A percentile compares a stretch with the other conserved stretches of the same genome.
phyloP scores from a whole-genome alignment of 2,329 filamentous ascomycete genomes.

The Epichloe sp. region DNA sequence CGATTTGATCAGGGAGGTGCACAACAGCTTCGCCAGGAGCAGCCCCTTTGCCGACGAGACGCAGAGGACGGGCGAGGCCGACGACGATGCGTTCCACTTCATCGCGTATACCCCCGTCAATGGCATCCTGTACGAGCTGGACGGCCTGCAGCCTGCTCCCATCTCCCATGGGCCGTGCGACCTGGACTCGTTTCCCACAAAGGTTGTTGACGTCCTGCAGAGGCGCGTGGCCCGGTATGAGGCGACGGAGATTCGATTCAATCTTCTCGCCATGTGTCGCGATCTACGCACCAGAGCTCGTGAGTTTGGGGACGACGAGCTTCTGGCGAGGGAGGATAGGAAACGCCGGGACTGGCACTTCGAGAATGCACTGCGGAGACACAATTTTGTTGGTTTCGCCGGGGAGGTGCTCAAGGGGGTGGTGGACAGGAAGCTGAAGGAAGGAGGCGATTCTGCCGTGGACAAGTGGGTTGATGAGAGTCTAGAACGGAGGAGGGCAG shows the following conservation, averaged over 20 bases:
- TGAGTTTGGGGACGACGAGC: slow-evolving; percentile 71
- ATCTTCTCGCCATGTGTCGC: slow-evolving; percentile 81
- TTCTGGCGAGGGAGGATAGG: slow-evolving; percentile 64
- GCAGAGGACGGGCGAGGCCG: slow-evolving; percentile 49
- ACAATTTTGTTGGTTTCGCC: slow-evolving; percentile 95
- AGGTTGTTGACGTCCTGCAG: slow-evolving; percentile 77
- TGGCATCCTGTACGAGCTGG: slow-evolving; percentile 79
- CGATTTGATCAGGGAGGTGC: slow-evolving; percentile 60
- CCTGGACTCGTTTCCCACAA: slow-evolving; percentile 58
- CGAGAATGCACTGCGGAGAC: slow-evolving; percentile 82
- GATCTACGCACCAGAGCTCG: slow-evolving; percentile 66
- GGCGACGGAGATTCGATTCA: slow-evolving; percentile 81
- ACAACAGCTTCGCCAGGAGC: slow-evolving; percentile 81
- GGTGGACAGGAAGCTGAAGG: slow-evolving; percentile 56
- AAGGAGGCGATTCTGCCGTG: slow-evolving; percentile 52
- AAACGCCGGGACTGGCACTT: slow-evolving; percentile 83
- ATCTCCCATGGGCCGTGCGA: slow-evolving; percentile 74
- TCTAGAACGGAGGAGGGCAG: slow-evolving; percentile 37
- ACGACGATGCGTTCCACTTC: slow-evolving; percentile 95
- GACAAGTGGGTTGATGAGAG: slow-evolving; percentile 60
- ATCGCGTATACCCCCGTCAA: slow-evolving; percentile 83
- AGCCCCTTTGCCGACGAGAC: slow-evolving; percentile 93
- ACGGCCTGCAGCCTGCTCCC: slow-evolving; percentile 84
- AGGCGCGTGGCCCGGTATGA: slow-evolving; percentile 77
- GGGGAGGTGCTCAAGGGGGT: slow-evolving; percentile 84